phyloP scores from a whole-genome alignment of 2,329 filamentous ascomycete species.

The Pseudogymnoascus sp. region DNA sequence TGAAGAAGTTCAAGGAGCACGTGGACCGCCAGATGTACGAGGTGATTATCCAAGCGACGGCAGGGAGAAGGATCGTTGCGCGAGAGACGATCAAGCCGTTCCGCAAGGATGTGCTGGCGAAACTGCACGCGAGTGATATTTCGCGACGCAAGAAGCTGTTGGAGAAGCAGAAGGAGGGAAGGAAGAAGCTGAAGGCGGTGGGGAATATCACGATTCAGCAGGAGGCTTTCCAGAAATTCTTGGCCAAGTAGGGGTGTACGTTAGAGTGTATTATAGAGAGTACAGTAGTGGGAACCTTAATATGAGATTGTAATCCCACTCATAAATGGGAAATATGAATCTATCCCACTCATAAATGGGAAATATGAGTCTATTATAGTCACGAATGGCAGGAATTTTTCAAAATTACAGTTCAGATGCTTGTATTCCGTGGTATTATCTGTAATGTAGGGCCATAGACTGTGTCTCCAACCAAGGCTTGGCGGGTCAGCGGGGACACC shows the following conservation, averaged over 20 bases:
- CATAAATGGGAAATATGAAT: too few relatives aligned
- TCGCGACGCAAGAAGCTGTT: constrained; percentile 74
- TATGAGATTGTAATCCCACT: too few relatives aligned
- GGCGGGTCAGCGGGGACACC: too few relatives aligned
- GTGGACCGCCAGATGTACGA: constrained; percentile 97
- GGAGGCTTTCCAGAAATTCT: constrained; percentile 86
- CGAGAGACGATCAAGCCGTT: constrained; percentile 95
- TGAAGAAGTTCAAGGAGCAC: constrained; percentile 92
- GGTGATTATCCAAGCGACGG: constrained; percentile 85
- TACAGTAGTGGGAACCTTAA: not conserved
- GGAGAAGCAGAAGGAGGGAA: constrained; percentile 93
- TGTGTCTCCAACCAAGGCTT: too few relatives aligned
- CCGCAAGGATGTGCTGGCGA: constrained; percentile 86
- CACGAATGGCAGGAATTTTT: too few relatives aligned
- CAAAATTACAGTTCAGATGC: too few relatives aligned
- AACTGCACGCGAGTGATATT: constrained; percentile 87
- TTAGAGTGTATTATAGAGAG: not conserved
- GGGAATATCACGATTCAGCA: constrained; percentile 96
- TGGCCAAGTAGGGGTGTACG: constrained; percentile 56
- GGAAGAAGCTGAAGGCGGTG: constrained; percentile 75
- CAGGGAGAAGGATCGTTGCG: constrained; percentile 74
- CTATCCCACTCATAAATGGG: too few relatives aligned
- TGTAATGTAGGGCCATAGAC: too few relatives aligned
- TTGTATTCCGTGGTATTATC: too few relatives aligned
- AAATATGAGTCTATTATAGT: too few relatives aligned